These are phyloP conservation scores for Chaetoscypha palmicola DNA, from an alignment of 2,329 filamentous ascomycete genomes.

Conservation along the genomic window DNA sequence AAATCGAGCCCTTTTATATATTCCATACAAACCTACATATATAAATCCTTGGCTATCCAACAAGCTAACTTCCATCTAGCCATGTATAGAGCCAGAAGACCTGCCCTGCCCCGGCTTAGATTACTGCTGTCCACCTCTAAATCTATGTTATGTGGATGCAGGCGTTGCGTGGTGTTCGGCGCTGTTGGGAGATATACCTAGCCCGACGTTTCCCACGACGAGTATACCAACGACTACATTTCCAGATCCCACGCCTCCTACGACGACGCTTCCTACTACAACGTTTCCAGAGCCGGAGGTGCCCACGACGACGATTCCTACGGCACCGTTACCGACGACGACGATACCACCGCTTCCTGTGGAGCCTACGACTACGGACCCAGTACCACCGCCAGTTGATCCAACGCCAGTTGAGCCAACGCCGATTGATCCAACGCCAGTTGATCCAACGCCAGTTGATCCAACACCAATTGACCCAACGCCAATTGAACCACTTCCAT, in stretches of 20 bases:
- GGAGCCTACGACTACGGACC: neutral
- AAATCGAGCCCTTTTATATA: neutral
- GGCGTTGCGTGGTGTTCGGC: no score
- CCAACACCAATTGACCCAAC: neutral
- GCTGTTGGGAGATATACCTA: no score
- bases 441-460: neutral
- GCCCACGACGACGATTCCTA: no score
- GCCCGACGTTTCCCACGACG: no score
- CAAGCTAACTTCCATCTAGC: neutral
- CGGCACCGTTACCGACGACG: no score
- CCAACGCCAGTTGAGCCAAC: neutral
- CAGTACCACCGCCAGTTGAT: neutral
- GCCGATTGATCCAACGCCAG: neutral
- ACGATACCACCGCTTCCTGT: no score
- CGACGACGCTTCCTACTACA: no score
- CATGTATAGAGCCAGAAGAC: conserved; percentile 4
- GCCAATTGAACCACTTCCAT: neutral
- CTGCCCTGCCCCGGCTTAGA: neutral
- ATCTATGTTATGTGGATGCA: conserved; percentile 1
- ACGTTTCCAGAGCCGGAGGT: no score
- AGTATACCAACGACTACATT: no score
- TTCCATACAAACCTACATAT: neutral
- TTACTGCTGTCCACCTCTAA: conserved; percentile 4
- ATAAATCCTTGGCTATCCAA: neutral
- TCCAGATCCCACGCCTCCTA: no score